These are phyloP conservation scores for Kickxella alabastrina DNA, from an alignment of 192 early-diverging fungal species.

Conservation along the genomic window DNA sequence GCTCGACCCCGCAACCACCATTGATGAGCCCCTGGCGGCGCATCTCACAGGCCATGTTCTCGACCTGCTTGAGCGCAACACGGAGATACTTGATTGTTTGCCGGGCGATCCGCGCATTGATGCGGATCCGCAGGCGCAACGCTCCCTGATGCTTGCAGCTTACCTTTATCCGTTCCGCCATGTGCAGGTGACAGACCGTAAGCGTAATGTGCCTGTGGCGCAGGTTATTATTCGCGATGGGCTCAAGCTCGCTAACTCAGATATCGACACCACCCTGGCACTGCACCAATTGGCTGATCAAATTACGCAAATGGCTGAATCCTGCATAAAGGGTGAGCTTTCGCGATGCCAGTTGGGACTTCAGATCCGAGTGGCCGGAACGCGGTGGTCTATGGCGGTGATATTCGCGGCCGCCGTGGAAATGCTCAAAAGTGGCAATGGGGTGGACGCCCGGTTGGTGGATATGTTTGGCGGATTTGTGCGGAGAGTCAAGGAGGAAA, in stretches of 20 bases:
- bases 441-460: too few species aligned
- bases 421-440: constrained; percentile 8
- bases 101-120: too few species aligned
- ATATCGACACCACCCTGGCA: constrained; percentile 19
- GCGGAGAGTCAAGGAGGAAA: constrained; percentile 3
- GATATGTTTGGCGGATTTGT: constrained; percentile 31
- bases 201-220: constrained; percentile 43
- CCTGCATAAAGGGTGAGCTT: constrained; percentile 2
- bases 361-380: constrained; percentile 58
- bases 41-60: constrained; percentile 14
- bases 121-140: constrained; percentile 9
- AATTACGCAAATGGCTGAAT: constrained; percentile 4
- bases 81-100: too few species aligned
- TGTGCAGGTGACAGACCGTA: constrained; percentile 45
- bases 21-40: not conserved
- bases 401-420: constrained; percentile 53
- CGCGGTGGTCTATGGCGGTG: constrained; percentile 54
- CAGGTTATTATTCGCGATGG: constrained; percentile 57
- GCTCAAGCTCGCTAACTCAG: constrained; percentile 55
- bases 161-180: constrained; percentile 57
- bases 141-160: constrained; percentile 55
- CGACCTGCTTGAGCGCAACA: constrained; percentile 6
- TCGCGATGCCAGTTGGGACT: constrained; percentile 52
- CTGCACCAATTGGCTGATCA: constrained; percentile 20
- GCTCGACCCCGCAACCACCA: not conserved